phyloP scores from a whole-genome alignment of 2,329 filamentous ascomycete species.

The Scedosporium apiospermum region DNA sequence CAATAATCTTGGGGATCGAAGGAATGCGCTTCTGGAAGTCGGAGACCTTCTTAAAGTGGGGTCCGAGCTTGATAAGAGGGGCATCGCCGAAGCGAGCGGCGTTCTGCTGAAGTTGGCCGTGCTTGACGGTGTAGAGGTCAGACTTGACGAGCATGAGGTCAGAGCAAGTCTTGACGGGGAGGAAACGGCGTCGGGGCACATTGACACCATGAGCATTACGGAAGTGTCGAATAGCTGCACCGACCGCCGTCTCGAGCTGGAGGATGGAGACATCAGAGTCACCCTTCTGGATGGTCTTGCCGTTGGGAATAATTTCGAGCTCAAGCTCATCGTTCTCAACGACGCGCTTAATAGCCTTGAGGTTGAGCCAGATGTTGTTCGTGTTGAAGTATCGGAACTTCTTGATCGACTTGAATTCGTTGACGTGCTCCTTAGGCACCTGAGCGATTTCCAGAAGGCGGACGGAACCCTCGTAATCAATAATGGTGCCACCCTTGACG shows the following conservation, averaged over 20 bases:
- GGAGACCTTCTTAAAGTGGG: slow-evolving; percentile 99
- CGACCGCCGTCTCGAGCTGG: slow-evolving; percentile 96
- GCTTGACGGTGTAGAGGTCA: slow-evolving; percentile 96
- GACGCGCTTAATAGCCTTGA: slow-evolving; percentile 94
- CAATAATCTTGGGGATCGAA: slow-evolving; percentile 82
- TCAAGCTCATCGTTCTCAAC: slow-evolving; percentile 97
- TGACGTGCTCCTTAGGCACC: slow-evolving; percentile 98
- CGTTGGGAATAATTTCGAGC: slow-evolving; percentile 99
- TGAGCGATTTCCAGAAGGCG: slow-evolving; percentile 97
- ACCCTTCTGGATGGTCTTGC: slow-evolving; percentile 99
- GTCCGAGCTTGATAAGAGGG: slow-evolving; percentile 95
- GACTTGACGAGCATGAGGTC: slow-evolving; percentile 99
- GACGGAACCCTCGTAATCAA: slow-evolving; percentile 95
- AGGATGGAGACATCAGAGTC: slow-evolving; percentile 96
- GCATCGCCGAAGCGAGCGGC: slow-evolving; percentile 92
- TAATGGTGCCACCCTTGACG: slow-evolving; percentile 99
- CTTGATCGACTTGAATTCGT: slow-evolving; percentile 99
- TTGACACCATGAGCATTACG: slow-evolving; percentile 98
- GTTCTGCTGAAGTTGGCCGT: slow-evolving; percentile 96
- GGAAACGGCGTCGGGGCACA: slow-evolving; percentile 92
- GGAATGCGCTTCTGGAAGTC: slow-evolving; percentile 86
- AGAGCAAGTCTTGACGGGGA: slow-evolving; percentile 99
- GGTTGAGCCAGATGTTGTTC: slow-evolving; percentile 99
- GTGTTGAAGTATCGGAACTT: slow-evolving; percentile 99
- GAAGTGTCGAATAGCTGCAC: slow-evolving; percentile 98